Evolutionary conservation across 352 stramenopile genomes (phyloP), one percentile per base, ranked within the genome.

Genomic region (Phytopythium helicoides): DNA sequence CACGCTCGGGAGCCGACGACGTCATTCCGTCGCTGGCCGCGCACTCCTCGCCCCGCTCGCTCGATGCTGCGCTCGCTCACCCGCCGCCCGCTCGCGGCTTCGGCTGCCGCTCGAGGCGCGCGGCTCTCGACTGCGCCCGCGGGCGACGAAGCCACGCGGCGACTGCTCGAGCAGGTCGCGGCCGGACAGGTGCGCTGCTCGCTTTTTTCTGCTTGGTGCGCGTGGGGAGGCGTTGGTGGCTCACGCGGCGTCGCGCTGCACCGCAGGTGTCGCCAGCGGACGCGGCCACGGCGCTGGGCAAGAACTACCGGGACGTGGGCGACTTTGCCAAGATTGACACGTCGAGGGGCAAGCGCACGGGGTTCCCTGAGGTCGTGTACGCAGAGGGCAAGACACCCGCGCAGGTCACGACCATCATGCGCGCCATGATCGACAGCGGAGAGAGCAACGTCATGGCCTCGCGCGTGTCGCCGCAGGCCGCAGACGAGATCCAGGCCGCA

Each of bases 301-400:
- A 60, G 28, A 68, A 77, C 46, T 92, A 92, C 34, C 63, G 87
- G 44, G 57, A 66, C 22, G 61, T 89, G 10, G 76, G 67, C 2
- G 46, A 65, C 6, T 89, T 73, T 31, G 81, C 79, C 37, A 92
- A 92, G 68, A 89, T 98, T 25, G 95, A 98, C 67, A 95, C 91
- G 40, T 78, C 82, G 16, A 75, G 95, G 14, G 73, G 83, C 6
- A 72, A 60, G 36, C 85, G 95, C n/a, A 96, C 90, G 16, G 94
- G 94, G 10, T 98, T 99, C 60, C 95, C 95, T 0, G 94, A 99
- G 52, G 94, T 97, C 35, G 82, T 99, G 25, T 99, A 98, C 71
- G 89, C 76, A 14, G 81, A 97, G 68, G 92, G 89, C 22, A 99
- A 99, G 66, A 97, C 87, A 1, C 54, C 86, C 5, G 50, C 79